These are phyloP conservation scores for Colletotrichum agaves DNA, from an alignment of 2,329 filamentous ascomycete genomes.

Conservation along the genomic window DNA sequence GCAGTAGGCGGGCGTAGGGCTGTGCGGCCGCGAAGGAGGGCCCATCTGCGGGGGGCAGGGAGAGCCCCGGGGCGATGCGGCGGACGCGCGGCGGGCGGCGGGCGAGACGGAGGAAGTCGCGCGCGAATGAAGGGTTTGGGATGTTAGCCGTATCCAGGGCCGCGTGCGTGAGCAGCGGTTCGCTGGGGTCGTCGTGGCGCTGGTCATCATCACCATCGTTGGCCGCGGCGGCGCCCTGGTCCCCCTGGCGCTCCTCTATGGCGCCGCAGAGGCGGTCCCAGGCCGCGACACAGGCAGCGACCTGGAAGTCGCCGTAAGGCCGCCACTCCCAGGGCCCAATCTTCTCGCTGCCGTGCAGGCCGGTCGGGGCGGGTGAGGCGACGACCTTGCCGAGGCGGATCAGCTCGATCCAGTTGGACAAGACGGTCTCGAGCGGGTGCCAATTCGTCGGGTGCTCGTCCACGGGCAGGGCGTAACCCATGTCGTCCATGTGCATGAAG, in stretches of 20 bases:
- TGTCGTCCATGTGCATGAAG: slow-evolving; percentile 41
- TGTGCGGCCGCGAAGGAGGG: not conserved
- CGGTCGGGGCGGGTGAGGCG: slow-evolving; percentile 38
- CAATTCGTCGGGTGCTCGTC: slow-evolving; percentile 39
- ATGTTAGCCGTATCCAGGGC: not conserved
- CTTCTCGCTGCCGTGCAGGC: slow-evolving; percentile 38
- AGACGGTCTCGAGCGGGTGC: slow-evolving; percentile 44
- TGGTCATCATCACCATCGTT: not conserved
- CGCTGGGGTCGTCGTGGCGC: not conserved
- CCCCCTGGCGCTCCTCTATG: slow-evolving; percentile 41
- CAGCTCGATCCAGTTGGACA: slow-evolving; percentile 43
- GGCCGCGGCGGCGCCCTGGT: too few relatives aligned
- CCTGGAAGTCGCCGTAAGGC: slow-evolving; percentile 45
- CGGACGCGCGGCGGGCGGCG: not conserved
- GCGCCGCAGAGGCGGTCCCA: slow-evolving; percentile 42
- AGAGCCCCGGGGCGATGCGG: not conserved
- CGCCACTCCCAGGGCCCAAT: slow-evolving; percentile 46
- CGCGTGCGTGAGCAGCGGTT: not conserved
- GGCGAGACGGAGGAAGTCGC: not conserved
- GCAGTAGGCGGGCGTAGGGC: not conserved
- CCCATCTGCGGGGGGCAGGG: not conserved
- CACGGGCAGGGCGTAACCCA: slow-evolving; percentile 39
- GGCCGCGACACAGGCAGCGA: slow-evolving; percentile 40
- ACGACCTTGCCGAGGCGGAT: slow-evolving; percentile 42
- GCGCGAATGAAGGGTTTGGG: not conserved